Conservation (phyloP, 2,329 filamentous ascomycete genomes). For the Ceratocystis cacaofunesta region DNA sequence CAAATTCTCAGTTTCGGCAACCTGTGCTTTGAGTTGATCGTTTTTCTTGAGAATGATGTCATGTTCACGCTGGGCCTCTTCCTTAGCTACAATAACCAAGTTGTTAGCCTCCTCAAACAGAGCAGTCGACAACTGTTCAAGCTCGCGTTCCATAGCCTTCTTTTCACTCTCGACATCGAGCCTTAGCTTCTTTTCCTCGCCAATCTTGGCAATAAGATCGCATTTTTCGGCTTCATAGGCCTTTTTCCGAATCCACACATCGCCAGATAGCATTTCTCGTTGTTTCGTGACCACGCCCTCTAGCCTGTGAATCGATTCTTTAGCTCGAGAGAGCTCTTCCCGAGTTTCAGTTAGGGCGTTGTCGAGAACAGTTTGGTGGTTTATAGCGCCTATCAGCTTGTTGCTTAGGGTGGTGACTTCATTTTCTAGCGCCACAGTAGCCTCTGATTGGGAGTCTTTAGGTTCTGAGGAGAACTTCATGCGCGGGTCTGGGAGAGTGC, state of each 20-base stretch:
- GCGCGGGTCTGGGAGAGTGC: constrained; percentile 52
- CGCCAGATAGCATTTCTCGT: constrained; percentile 56
- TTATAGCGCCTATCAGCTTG: constrained; percentile 94
- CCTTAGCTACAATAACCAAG: constrained; percentile 79
- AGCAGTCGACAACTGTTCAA: constrained; percentile 78
- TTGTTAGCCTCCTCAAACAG: constrained; percentile 98
- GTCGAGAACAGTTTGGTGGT: constrained; percentile 83
- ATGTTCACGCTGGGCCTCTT: constrained; percentile 72
- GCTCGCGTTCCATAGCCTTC: constrained; percentile 77
- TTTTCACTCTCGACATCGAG: constrained; percentile 59
- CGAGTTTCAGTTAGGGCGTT: constrained; percentile 71
- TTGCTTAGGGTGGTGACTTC: constrained; percentile 86
- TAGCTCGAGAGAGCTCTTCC: constrained; percentile 64
- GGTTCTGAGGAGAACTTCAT: constrained; percentile 29
- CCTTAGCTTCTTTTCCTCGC: constrained; percentile 52
- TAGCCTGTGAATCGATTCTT: constrained; percentile 50
- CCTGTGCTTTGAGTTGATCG: constrained; percentile 70
- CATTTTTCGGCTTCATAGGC: constrained; percentile 60
- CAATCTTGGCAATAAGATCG: constrained; percentile 40
- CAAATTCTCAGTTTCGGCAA: constrained; percentile 73
- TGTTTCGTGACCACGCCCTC: constrained; percentile 52
- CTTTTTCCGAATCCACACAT: constrained; percentile 60
- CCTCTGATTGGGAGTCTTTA: background rate
- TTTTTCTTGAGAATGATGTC: constrained; percentile 71
- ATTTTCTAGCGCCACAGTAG: constrained; percentile 30